These are phyloP conservation scores for Geranium incanum DNA, from an alignment of 441 rosid genomes.

Conservation along the genomic window DNA sequence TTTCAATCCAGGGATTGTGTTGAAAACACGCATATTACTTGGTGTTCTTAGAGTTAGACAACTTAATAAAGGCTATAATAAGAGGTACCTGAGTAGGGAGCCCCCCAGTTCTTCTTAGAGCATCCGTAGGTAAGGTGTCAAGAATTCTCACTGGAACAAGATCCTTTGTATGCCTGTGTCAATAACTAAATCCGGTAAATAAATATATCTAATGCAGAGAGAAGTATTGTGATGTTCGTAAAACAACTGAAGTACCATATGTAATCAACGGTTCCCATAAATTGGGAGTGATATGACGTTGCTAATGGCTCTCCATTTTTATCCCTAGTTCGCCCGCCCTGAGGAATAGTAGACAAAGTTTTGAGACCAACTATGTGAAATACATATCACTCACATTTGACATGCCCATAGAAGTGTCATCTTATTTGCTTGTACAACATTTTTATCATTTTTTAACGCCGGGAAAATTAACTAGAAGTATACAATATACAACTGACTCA, in stretches of 20 bases:
- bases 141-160: slow-evolving; percentile 83
- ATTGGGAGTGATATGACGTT: slow-evolving; percentile 72
- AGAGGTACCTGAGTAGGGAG: slow-evolving; percentile 69
- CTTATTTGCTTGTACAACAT: not conserved
- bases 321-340: slow-evolving; percentile 60
- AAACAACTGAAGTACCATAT: slow-evolving; percentile 43
- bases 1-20: not conserved
- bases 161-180: slow-evolving; percentile 64
- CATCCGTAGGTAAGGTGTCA: slow-evolving; percentile 67
- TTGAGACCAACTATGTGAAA: not conserved
- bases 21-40: not conserved
- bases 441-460: not conserved
- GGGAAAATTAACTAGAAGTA: slow-evolving; percentile 9
- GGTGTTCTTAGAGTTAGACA: not conserved
- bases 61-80: not conserved
- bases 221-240: slow-evolving; percentile 6
- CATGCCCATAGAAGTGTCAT: not conserved
- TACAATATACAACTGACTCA: slow-evolving; percentile 5
- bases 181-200: slow-evolving; percentile 21
- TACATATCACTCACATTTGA: not conserved
- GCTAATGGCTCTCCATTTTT: slow-evolving; percentile 74
- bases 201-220: not conserved
- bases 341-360: slow-evolving; percentile 24
- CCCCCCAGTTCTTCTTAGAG: slow-evolving; percentile 55
- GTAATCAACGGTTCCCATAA: slow-evolving; percentile 87